phyloP scores from a whole-genome alignment of 2,329 filamentous ascomycete genomes.

The Tolypocladium paradoxum region DNA sequence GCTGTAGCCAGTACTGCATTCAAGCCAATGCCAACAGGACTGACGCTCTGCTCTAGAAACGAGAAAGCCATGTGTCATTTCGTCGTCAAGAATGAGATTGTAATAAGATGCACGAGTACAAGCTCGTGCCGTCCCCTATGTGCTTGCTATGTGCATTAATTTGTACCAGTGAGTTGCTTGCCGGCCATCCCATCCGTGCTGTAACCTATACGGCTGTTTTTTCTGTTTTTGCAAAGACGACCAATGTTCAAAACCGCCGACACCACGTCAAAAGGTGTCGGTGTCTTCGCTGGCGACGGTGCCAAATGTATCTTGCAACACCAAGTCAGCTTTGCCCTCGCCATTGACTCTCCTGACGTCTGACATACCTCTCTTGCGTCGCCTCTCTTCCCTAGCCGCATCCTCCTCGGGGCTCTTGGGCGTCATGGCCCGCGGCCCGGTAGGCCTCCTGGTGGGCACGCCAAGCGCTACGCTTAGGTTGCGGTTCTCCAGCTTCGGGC shows the following conservation, averaged over 20 bases:
- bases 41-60: constrained; percentile 8
- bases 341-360: neutral
- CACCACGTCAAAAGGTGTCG: constrained; percentile 22
- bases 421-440: constrained; percentile 51
- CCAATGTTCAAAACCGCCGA: neutral
- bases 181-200: neutral
- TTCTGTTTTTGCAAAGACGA: neutral
- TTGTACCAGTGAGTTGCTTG: neutral
- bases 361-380: constrained; percentile 46
- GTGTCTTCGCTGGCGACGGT: constrained; percentile 22
- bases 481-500: constrained; percentile 45
- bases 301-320: constrained; percentile 21
- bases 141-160: neutral
- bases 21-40: neutral
- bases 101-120: constrained; percentile 3
- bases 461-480: constrained; percentile 44
- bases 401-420: constrained; percentile 41
- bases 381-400: constrained; percentile 33
- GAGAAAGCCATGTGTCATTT: constrained; percentile 9
- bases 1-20: neutral
- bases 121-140: neutral
- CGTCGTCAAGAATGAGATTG: constrained; percentile 7
- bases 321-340: neutral
- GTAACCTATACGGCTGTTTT: neutral
- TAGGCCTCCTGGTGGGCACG: constrained; percentile 41